phyloP scores from a whole-genome alignment of 495 filamentous ascomycete species.

The Tuber calosporum region DNA sequence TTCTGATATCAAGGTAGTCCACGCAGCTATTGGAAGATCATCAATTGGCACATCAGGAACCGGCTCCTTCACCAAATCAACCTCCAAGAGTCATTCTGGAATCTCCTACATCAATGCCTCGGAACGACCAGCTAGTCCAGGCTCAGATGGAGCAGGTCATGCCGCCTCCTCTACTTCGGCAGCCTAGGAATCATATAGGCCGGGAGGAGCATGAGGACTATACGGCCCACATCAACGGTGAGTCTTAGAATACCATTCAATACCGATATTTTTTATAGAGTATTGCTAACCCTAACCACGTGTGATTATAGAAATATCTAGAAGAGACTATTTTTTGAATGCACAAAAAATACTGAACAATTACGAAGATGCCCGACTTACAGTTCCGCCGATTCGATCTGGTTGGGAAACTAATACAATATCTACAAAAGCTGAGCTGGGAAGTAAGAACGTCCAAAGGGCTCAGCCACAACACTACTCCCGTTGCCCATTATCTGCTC shows the following conservation, averaged over 20 bases:
- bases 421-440: neutral
- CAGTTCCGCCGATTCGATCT: neutral
- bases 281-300: neutral
- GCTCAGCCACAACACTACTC: neutral
- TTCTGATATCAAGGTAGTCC: neutral
- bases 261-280: neutral
- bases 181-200: neutral
- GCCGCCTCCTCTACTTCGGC: neutral
- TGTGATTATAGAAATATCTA: neutral
- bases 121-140: neutral
- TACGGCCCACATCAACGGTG: neutral
- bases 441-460: neutral
- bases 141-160: neutral
- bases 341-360: neutral
- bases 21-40: neutral
- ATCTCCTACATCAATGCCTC: neutral
- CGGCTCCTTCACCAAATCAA: neutral
- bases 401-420: neutral
- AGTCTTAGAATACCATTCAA: neutral
- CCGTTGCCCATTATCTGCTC: neutral
- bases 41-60: neutral
- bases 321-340: neutral
- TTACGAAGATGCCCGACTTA: neutral
- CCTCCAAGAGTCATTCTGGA: neutral
- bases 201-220: neutral